Base-by-base conservation (phyloP, 1,284 basidiomycete genomes). In the Ustilago tritici region DNA sequence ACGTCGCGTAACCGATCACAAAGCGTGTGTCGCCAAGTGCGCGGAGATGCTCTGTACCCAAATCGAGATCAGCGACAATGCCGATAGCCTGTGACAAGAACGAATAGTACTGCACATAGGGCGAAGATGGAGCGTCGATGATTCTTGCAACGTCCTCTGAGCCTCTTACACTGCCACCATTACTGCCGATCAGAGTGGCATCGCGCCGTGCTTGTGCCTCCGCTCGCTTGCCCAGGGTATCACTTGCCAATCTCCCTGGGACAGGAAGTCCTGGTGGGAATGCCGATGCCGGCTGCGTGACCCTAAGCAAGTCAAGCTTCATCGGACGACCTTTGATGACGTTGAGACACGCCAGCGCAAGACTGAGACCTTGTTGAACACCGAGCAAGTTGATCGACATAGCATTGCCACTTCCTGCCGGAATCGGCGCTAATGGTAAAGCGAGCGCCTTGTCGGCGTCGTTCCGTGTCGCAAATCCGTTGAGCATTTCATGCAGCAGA, bases 1-100 rank as follows among this genome's bases (percentile, higher is more conserved):
- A 79, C 60, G 91, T 89, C 2, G 98, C 82, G 84, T 92, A 92
- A 4, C 95, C 95, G 60, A 92, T 88, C n/a, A 93, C 84, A 87
- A 98, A 99, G 2, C 96, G 91, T 9, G 90, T 89, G 84, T 95
- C 93, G n/a, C 96, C 96, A 90, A 99, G 92, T 91, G 94, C 97
- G 3, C 96, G 90, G 53, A 95, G 86, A 80, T 93, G 88, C 68
- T 98, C 95, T 0, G 95, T 98, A 17, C 93, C 89, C 17, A 87
- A 66, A 61, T 87, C 88, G 34, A 95, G 81, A 81, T 98, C 95
- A 10, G 95, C 94, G 91, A 97, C 93, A 38, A 99, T 89, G 0
- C 96, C 96, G 19, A 95, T 87, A 0, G 93, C 91, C 85, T 94
- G 92, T 0, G 93, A 92, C 88, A 98, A 91, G 89, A 95, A 98